phyloP scores from a whole-genome alignment of 352 stramenopile genomes.

The Phytophthora sp. region DNA sequence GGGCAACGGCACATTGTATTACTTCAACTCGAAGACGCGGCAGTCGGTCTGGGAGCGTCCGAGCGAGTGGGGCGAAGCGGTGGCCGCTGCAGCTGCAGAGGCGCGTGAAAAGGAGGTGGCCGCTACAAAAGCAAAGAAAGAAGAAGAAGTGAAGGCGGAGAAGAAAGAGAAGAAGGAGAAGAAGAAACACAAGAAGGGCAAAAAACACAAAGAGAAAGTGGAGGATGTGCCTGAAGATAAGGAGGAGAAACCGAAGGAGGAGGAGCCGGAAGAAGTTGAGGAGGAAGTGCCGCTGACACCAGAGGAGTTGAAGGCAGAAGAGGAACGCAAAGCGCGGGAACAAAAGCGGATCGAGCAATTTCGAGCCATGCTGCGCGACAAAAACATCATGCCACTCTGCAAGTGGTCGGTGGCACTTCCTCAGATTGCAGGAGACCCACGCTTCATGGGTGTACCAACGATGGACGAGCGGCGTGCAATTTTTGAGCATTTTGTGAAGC shows the following conservation, averaged over 20 bases:
- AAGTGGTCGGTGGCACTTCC: constrained; percentile 85
- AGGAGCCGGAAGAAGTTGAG: constrained; percentile 25
- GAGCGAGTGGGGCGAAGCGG: constrained; percentile 53
- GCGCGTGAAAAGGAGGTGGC: constrained; percentile 17
- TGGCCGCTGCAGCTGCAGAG: constrained; percentile 20
- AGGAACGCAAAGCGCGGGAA: constrained; percentile 44
- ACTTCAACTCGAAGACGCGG: constrained; percentile 78
- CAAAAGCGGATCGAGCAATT: constrained; percentile 66
- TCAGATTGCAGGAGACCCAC: constrained; percentile 70
- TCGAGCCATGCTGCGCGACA: constrained; percentile 74
- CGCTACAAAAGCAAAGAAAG: neutral
- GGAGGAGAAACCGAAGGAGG: neutral
- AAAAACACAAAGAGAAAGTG: constrained; percentile 24
- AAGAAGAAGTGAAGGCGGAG: constrained; percentile 13
- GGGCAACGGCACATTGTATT: constrained; percentile 78
- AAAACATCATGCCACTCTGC: constrained; percentile 85
- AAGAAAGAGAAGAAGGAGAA: constrained; percentile 36
- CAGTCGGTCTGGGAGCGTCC: constrained; percentile 77
- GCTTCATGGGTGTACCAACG: constrained; percentile 72
- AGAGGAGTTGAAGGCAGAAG: constrained; percentile 39
- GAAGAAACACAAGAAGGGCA: constrained; percentile 22
- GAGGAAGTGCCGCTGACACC: constrained; percentile 33
- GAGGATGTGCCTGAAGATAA: constrained; percentile 11
- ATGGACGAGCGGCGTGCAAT: constrained; percentile 84
- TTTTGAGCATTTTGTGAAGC: constrained; percentile 81